Evolutionary conservation across 768 basidiomycete genomes (phyloP).

Genomic region (Hygrophorus pudorinus): DNA sequence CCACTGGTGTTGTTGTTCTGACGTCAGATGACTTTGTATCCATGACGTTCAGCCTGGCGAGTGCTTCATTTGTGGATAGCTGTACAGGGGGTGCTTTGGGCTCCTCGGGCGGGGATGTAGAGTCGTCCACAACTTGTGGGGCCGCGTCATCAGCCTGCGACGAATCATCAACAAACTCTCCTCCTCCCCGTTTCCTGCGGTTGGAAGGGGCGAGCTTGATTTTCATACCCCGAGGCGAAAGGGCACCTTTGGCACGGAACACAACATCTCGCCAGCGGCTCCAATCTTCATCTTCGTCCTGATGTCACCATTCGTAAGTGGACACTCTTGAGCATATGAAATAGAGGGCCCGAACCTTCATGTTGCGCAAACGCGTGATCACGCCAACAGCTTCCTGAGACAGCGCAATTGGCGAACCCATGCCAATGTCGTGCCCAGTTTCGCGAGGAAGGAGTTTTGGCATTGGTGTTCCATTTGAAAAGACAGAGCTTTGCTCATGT

Average conservation of each 20-base stretch:
- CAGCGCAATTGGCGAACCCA: conserved; percentile 77
- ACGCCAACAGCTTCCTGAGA: conserved; percentile 67
- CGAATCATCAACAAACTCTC: conserved; percentile 22
- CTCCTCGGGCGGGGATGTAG: neutral
- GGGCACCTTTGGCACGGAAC: conserved; percentile 61
- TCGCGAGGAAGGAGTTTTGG: conserved; percentile 63
- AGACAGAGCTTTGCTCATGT: conserved; percentile 6
- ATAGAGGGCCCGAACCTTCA: conserved; percentile 50
- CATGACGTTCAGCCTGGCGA: conserved; percentile 28
- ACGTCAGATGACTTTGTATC: conserved; percentile 16
- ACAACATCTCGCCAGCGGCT: conserved; percentile 81
- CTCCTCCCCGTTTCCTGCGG: conserved; percentile 48
- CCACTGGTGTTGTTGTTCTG: conserved; percentile 25
- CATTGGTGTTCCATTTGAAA: conserved; percentile 7
- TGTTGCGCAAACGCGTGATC: conserved; percentile 72
- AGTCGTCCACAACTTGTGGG: no score
- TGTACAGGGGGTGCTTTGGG: conserved; percentile 15
- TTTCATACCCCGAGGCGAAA: conserved; percentile 34
- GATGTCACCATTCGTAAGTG: neutral
- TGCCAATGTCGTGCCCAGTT: conserved; percentile 80
- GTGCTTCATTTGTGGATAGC: conserved; percentile 39
- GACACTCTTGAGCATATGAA: conserved; percentile 4
- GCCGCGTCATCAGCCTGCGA: no score
- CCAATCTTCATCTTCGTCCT: conserved; percentile 88
- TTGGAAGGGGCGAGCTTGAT: conserved; percentile 52